Base-by-base conservation (phyloP, 1,284 basidiomycete species). In the Fomes fomentarius region DNA sequence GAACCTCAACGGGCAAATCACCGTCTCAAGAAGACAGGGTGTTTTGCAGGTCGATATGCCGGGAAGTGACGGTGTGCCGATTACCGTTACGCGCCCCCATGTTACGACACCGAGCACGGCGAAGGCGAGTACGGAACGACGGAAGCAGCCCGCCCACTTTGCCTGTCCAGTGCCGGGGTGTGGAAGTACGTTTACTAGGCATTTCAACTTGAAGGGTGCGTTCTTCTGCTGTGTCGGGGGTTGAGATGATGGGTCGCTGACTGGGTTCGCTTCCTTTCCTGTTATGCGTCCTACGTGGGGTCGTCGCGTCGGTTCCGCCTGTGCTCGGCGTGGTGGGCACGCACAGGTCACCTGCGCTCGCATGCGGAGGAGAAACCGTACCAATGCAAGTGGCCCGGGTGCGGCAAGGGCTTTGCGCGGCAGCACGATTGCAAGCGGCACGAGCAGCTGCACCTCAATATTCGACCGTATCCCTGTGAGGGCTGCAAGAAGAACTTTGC, bases 361-460 rank as follows among this genome's bases (percentile, higher is more conserved):
- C 91, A 93, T 62, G 89, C 87, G 46, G 87, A 91, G 66, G 90
- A 93, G 70, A 85, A 90, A 59, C 90, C 90, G 24, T 93, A 89
- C 76, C 81, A 84, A 65, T 93, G 91, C 74, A 87, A 89, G 66
- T 93, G 89, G 88, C 89, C 91, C 0, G 90, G 89, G 17, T 93
- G 91, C 64, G 85, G 83, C 45, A 92, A 91, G 72, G 87, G 88
- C 33, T 93, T 93, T 58, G 89, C 90, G n/a, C 71, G 89, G 52
- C 89, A 91, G 69, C 89, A 93, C 63, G 91, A 93, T 66, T 92
- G 89, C 72, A 93, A 91, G 67, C 79, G 90, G 3, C 91, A 93
- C 62, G 89, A 93, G 66, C 84, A 89, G 60, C 75, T 92, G 39
- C 91, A 93, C 66, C 82, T 86, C 45, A 90, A 89, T 62, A 85